Evolutionary conservation across 805 yeast genomes (phyloP).

Genomic region (Spathaspora hagerdaliae): DNA sequence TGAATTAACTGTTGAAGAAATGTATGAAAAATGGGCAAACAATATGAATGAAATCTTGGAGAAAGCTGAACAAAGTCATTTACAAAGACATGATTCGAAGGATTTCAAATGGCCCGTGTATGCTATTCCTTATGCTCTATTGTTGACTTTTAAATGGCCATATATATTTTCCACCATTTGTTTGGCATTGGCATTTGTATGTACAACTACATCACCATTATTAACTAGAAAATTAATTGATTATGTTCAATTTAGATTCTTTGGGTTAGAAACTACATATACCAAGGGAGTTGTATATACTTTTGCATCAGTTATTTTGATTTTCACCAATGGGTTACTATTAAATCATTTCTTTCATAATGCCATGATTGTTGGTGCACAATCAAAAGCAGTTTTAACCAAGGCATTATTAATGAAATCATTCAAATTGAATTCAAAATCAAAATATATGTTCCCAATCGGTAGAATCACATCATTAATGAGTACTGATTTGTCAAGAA

Average conservation of each 20-base stretch:
- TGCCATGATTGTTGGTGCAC: slow-evolving; percentile 42
- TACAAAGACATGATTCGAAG: slow-evolving; percentile 14
- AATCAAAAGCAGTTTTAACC: slow-evolving; percentile 36
- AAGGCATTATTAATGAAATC: slow-evolving; percentile 36
- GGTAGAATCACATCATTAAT: slow-evolving; percentile 39
- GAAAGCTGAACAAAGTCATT: slow-evolving; percentile 16
- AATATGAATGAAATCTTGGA: slow-evolving; percentile 19
- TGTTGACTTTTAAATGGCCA: slow-evolving; percentile 45
- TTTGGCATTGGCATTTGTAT: slow-evolving; percentile 44
- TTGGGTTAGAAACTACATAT: slow-evolving; percentile 35
- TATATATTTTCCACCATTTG: slow-evolving; percentile 37
- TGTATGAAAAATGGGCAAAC: slow-evolving; percentile 27
- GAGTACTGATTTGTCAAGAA: slow-evolving; percentile 41
- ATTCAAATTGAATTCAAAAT: slow-evolving; percentile 30
- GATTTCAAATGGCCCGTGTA: slow-evolving; percentile 38
- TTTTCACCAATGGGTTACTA: slow-evolving; percentile 39
- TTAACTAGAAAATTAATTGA: slow-evolving; percentile 60
- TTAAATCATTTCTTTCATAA: slow-evolving; percentile 41
- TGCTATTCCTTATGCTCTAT: slow-evolving; percentile 42
- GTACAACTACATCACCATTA: slow-evolving; percentile 60
- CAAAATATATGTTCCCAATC: slow-evolving; percentile 31
- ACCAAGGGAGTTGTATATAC: slow-evolving; percentile 75
- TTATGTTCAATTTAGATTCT: slow-evolving; percentile 53
- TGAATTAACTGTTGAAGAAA: slow-evolving; percentile 30
- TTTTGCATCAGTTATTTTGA: slow-evolving; percentile 60